Evolutionary conservation across 768 basidiomycete genomes (phyloP).

Genomic region (Cystofilobasidium macerans): DNA sequence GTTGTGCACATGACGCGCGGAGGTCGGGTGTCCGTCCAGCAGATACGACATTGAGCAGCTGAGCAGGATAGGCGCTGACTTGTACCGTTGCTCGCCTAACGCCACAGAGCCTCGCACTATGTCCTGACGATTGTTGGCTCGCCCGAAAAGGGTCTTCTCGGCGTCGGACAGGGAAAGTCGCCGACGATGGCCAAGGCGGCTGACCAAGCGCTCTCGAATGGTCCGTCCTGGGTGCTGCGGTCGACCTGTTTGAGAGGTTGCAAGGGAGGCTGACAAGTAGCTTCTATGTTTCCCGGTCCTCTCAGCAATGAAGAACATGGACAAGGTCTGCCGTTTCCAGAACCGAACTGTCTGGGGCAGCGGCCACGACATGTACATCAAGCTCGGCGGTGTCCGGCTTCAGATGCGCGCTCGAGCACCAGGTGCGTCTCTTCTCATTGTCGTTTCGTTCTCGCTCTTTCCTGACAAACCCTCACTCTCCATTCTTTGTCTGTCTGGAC

Average conservation of each 20-base stretch:
- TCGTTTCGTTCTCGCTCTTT: background rate
- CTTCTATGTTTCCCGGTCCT: conserved; percentile 34
- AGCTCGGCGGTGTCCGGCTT: conserved; percentile 72
- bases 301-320: conserved; percentile 75
- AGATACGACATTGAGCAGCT: too few relatives aligned
- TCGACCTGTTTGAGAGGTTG: too few relatives aligned
- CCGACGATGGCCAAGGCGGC: conserved; percentile 17
- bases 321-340: conserved; percentile 88
- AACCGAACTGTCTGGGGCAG: conserved; percentile 80
- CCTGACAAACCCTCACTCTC: background rate
- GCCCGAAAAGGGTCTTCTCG: conserved; percentile 36
- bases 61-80: too few relatives aligned
- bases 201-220: conserved; percentile 9
- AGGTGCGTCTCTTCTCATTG: conserved; percentile 33
- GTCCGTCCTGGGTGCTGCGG: too few relatives aligned
- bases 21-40: conserved; percentile 49
- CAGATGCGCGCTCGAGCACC: conserved; percentile 51
- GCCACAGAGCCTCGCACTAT: conserved; percentile 31
- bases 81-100: background rate
- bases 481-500: background rate
- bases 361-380: conserved; percentile 54
- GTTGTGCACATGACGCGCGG: conserved; percentile 87
- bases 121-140: conserved; percentile 36
- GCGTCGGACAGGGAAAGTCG: conserved; percentile 36
- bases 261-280: too few relatives aligned